Percentiles rank a stretch among this genome's conserved stretches.
phyloP scores from a whole-genome alignment of 2,329 filamentous ascomycete genomes.

The Sporothrix brasiliensis region DNA sequence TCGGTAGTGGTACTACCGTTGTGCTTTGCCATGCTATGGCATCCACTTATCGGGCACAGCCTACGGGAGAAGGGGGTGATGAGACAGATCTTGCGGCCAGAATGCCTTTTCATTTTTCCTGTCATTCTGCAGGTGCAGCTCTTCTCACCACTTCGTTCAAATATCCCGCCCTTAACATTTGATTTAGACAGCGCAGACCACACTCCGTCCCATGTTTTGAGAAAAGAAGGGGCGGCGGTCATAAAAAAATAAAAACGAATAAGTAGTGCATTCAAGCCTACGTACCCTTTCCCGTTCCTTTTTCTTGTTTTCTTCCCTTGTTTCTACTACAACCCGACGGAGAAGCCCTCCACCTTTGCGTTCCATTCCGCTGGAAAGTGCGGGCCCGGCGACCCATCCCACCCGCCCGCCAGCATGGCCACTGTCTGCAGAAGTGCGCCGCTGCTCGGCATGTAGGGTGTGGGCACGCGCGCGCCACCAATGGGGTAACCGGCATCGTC shows the following conservation, averaged over 20 bases:
- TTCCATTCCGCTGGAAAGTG: constrained; percentile 55
- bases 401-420: constrained; percentile 61
- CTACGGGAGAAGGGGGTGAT: background rate
- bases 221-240: constrained; percentile 22
- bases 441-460: constrained; percentile 60
- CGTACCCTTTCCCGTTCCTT: background rate
- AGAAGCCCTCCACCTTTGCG: constrained; percentile 54
- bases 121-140: too few relatives aligned
- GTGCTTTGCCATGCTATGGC: background rate
- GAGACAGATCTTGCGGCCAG: background rate
- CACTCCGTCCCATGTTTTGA: constrained; percentile 20
- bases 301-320: background rate
- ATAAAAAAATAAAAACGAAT: constrained; percentile 1
- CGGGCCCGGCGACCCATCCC: constrained; percentile 53
- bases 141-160: background rate
- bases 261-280: background rate
- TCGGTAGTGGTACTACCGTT: background rate
- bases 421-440: constrained; percentile 55
- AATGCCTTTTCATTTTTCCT: background rate
- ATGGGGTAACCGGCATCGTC: constrained; percentile 60
- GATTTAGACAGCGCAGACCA: constrained; percentile 28
- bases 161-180: background rate
- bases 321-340: constrained; percentile 41
- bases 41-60: background rate
- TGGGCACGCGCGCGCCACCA: constrained; percentile 56